Evolutionary conservation across 2,329 filamentous ascomycete species (phyloP), one percentile per base, ranked within the genome.

Genomic region (Apiospora saccharicola): DNA sequence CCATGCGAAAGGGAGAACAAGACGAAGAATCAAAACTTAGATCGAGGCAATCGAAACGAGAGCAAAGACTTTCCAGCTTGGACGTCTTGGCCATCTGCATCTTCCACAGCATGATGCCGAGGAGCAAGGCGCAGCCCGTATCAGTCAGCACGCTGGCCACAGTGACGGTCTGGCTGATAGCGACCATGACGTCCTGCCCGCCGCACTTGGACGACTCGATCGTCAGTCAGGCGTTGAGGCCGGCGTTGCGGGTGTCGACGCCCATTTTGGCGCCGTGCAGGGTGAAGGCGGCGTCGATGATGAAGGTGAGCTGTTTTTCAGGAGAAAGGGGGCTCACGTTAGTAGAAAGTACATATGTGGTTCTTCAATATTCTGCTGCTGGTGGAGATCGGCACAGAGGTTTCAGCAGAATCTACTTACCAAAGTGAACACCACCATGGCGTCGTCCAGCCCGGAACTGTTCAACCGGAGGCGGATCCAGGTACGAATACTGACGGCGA

Each of bases 71-170:
- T 10, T 70, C 71, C 12, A 79, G 51, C 69, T 79, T 79, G 2
- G 74, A 69, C 12, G 24, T 57, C 24, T 57, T 30, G 37, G 78
- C 77, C 78, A 81, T 81, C 71, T 81, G 79, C 6, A 78, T 79
- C 3, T 76, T 77, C 77, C 78, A 81, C 8, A 82, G 71, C 26
- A 82, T 76, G 4, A 81, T 69, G 1, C 77, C 81, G 0, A 80
- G 80, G 4, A 82, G 72, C 4, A 82, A 70, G 0, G 78, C 78
- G 6, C 78, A 77, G 8, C 78, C 79, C 57, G 79, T 14, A 68
- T 81, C 80, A 19, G 80, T 82, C 0, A 78, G 70, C 26, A 82
- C 80, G 7, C 80, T 79, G 7, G 76, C 76, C 14, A 75, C 77
- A 1, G 80, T 81, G 0, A 80, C 78, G 3, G 78, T 79, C 68